Conservation (phyloP, 148 eudicot species). For the Spergularia marina region DNA sequence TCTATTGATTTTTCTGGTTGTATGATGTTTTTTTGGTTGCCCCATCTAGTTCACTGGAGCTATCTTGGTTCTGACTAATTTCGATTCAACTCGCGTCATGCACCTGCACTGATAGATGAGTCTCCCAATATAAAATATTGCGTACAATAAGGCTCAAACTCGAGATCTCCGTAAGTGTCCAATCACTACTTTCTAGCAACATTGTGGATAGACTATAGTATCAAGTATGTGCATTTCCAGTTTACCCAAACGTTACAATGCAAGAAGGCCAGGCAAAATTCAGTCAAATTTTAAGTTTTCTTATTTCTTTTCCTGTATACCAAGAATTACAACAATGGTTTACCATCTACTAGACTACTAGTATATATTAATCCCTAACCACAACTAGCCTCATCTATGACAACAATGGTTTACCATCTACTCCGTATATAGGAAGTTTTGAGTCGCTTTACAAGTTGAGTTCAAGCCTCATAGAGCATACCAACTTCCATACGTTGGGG, state of each 20-base stretch:
- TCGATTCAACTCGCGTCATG: too few relatives aligned
- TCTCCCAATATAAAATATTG: too few relatives aligned
- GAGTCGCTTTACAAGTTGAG: background rate
- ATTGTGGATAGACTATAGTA: background rate
- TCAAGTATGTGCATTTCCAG: background rate
- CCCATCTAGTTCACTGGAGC: too few relatives aligned
- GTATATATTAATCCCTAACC: too few relatives aligned
- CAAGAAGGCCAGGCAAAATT: background rate
- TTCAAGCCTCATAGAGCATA: slow-evolving; percentile 52
- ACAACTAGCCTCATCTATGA: background rate
- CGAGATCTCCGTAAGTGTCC: too few relatives aligned
- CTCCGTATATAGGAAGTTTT: background rate
- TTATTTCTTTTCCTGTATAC: background rate
- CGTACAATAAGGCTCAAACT: too few relatives aligned
- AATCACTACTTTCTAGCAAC: background rate
- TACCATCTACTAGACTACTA: too few relatives aligned
- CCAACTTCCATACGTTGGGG: slow-evolving; percentile 53
- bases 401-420: background rate
- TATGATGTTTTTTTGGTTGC: too few relatives aligned
- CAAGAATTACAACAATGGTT: background rate
- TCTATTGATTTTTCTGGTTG: too few relatives aligned
- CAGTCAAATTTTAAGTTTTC: too few relatives aligned
- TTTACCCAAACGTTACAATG: background rate
- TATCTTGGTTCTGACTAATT: too few relatives aligned
- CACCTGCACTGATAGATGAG: too few relatives aligned